phyloP scores from a whole-genome alignment of 305 asterid genomes.

The Fraxinus albicans region DNA sequence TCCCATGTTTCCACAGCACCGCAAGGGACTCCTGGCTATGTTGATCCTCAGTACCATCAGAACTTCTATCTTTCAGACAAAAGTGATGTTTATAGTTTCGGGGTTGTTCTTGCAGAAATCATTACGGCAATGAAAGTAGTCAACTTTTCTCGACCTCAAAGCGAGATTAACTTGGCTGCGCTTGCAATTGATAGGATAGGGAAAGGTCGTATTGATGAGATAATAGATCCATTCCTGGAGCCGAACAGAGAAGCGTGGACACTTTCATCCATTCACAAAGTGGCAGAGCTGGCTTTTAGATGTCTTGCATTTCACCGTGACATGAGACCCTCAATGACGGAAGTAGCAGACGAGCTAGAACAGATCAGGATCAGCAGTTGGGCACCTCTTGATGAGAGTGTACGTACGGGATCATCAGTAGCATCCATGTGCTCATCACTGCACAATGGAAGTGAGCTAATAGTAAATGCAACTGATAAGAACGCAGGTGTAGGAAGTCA shows the following conservation, averaged over 20 bases:
- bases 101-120: constrained; percentile 90
- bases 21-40: constrained; percentile 93
- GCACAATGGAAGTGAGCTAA: constrained; percentile 63
- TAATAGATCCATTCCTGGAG: constrained; percentile 73
- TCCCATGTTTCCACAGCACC: constrained; percentile 97
- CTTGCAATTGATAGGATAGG: constrained; percentile 85
- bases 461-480: constrained; percentile 41
- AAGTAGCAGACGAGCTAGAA: constrained; percentile 92
- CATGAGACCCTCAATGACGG: constrained; percentile 94
- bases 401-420: constrained; percentile 57
- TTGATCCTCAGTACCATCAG: constrained; percentile 96
- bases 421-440: constrained; percentile 79
- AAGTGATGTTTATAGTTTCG: constrained; percentile 96
- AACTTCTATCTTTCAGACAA: constrained; percentile 92
- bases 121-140: constrained; percentile 83
- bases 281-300: constrained; percentile 90
- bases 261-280: constrained; percentile 70
- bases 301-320: constrained; percentile 90
- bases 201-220: constrained; percentile 76
- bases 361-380: constrained; percentile 73
- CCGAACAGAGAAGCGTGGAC: constrained; percentile 96
- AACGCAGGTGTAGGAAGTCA: constrained; percentile 51
- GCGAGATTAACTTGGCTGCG: constrained; percentile 83
- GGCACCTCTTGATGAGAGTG: constrained; percentile 67
- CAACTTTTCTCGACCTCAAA: constrained; percentile 76